Evolutionary conservation across 768 basidiomycete genomes (phyloP).

Genomic region (Astraeus odoratus): DNA sequence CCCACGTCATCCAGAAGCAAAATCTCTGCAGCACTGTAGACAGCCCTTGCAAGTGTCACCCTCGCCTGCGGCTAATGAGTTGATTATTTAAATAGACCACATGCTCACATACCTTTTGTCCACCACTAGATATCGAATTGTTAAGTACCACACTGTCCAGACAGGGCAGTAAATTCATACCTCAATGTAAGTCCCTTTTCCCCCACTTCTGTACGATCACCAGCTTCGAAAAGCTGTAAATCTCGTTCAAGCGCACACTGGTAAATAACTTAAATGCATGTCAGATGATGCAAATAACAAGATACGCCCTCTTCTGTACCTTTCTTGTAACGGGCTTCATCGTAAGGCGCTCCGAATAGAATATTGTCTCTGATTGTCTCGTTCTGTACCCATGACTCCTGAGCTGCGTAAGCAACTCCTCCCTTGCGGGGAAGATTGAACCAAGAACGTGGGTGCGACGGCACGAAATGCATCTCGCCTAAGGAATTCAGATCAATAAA

Average conservation of each 20-base stretch:
- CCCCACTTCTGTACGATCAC: conserved; percentile 64
- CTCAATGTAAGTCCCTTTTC: conserved; percentile 59
- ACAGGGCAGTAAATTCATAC: conserved; percentile 9
- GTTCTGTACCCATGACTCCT: conserved; percentile 83
- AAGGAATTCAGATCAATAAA: background rate
- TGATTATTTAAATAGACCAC: background rate
- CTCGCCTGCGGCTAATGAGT: conserved; percentile 29
- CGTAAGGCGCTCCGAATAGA: conserved; percentile 33
- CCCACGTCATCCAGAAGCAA: conserved; percentile 66
- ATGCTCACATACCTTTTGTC: conserved; percentile 41
- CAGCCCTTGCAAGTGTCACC: conserved; percentile 49
- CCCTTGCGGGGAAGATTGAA: conserved; percentile 60
- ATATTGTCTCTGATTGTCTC: conserved; percentile 66
- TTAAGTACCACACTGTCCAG: background rate
- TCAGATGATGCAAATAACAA: background rate
- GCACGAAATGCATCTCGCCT: conserved; percentile 58
- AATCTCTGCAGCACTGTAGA: conserved; percentile 54
- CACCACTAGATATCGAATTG: conserved; percentile 30
- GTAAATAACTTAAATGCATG: conserved; percentile 21
- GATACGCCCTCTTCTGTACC: conserved; percentile 19
- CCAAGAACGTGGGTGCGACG: conserved; percentile 47
- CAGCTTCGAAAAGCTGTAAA: conserved; percentile 44
- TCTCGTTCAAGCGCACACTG: conserved; percentile 40
- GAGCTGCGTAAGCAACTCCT: conserved; percentile 75
- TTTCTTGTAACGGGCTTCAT: conserved; percentile 36